A percentile compares a stretch with the other conserved stretches of the same genome.
These are phyloP conservation scores for Septoria linicola DNA, from an alignment of 2,329 filamentous ascomycete species.

Conservation along the genomic window DNA sequence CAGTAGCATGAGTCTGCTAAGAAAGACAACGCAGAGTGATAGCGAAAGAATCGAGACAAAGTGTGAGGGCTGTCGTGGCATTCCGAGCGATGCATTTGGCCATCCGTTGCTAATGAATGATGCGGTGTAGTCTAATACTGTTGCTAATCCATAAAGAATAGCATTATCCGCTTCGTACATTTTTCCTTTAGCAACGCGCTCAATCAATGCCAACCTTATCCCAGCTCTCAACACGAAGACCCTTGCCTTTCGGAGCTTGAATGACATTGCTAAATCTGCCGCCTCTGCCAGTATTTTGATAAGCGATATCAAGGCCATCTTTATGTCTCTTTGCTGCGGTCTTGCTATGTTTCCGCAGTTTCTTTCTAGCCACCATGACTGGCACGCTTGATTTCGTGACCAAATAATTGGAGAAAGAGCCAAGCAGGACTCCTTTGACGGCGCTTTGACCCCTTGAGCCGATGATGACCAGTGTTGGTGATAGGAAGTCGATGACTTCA, in stretches of 20 bases:
- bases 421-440: slow-evolving; percentile 89
- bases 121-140: too few relatives aligned
- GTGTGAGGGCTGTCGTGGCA: too few relatives aligned
- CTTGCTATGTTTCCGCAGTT: slow-evolving; percentile 74
- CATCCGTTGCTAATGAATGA: too few relatives aligned
- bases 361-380: slow-evolving; percentile 95
- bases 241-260: slow-evolving; percentile 35
- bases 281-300: slow-evolving; percentile 33
- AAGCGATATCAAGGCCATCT: slow-evolving; percentile 36
- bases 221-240: slow-evolving; percentile 37
- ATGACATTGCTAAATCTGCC: slow-evolving; percentile 38
- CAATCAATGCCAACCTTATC: slow-evolving; percentile 40
- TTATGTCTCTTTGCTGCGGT: slow-evolving; percentile 40
- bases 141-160: too few relatives aligned
- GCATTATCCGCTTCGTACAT: too few relatives aligned
- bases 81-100: too few relatives aligned
- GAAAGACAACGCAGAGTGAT: too few relatives aligned
- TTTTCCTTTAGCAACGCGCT: not conserved
- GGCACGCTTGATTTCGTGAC: slow-evolving; percentile 95
- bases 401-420: slow-evolving; percentile 95
- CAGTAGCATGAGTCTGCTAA: too few relatives aligned
- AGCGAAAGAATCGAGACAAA: too few relatives aligned
- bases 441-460: slow-evolving; percentile 89
- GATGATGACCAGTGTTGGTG: slow-evolving; percentile 87
- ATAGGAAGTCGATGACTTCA: slow-evolving; percentile 91